Conservation (phyloP, 2,329 filamentous ascomycete genomes). For the Phymatotrichopsis omnivora region DNA sequence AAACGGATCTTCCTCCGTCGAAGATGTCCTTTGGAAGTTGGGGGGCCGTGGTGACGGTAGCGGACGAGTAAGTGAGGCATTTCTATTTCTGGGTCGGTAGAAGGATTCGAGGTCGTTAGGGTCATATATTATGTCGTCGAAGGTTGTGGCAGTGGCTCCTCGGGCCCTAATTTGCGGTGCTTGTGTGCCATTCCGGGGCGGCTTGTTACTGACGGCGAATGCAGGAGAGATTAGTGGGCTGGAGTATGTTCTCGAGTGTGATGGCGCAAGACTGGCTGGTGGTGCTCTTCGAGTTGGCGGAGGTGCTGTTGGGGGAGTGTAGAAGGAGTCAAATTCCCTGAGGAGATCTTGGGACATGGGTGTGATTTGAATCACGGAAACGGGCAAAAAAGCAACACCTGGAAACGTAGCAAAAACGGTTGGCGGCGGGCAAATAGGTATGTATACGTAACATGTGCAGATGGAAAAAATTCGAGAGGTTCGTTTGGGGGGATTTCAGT, state of each 20-base stretch:
- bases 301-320: background rate
- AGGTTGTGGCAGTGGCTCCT: slow-evolving; percentile 21
- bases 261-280: slow-evolving; percentile 8
- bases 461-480: no score
- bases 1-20: slow-evolving; percentile 15
- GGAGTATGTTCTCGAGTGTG: slow-evolving; percentile 13
- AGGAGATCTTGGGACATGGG: slow-evolving; percentile 28
- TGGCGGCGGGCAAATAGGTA: no score
- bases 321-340: slow-evolving; percentile 21
- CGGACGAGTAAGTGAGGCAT: no score
- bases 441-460: no score
- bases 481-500: no score
- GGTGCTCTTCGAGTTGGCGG: background rate
- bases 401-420: background rate
- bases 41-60: slow-evolving; percentile 16
- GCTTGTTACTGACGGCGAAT: slow-evolving; percentile 15
- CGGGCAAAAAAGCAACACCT: background rate
- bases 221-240: slow-evolving; percentile 4
- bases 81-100: slow-evolving; percentile 3
- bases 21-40: slow-evolving; percentile 14
- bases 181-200: slow-evolving; percentile 10
- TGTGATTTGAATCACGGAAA: background rate
- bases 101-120: slow-evolving; percentile 23
- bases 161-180: no score
- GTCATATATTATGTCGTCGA: slow-evolving; percentile 27